Evolutionary conservation across 768 basidiomycete species (phyloP), one percentile per base, ranked within the genome.

Genomic region (Pleurotus tuoliensis): DNA sequence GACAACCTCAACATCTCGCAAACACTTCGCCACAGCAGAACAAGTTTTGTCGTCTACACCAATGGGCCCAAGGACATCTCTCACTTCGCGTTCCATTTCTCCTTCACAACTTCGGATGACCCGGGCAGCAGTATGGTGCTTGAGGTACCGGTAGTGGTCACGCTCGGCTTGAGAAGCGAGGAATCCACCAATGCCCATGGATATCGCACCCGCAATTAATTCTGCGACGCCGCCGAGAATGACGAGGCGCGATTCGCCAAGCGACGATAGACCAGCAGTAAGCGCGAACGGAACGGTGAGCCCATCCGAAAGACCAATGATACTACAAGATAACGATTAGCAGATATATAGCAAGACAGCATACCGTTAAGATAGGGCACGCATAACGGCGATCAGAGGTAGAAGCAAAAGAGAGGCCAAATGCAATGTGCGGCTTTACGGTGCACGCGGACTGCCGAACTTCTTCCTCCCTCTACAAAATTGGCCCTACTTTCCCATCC

Each of bases 151-250:
- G 68, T 88, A 95, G 71, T 97, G 90, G 68, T 98, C 96, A 46
- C 94, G 87, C 71, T 99, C 97, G 27, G 96, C 89, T 71, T 99
- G 92, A 1, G 95, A 94, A 2, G 94, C 94, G 48, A 99, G 87
- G 80, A 96, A 98, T 16, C 96, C 96, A 53, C 97, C 97, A 40
- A 99, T 90, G 59, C 97, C 97, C 96, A 99, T 99, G 1, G 91
- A 94, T 46, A 98, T 91, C 11, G 95, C 92, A 5, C 97, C 97
- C 1, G 95, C 93, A 56, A 96, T 92, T 62, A 99, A 87, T 69
- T 99, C 97, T 1, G 97, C 96, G 37, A 97, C 74, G 13, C 97
- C 97, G 54, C 94, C 96, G 25, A 96, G 81, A 48, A 96, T 88
- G 60, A 99, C 97, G n/a, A 98, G 80, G 55, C 80, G 84, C 5